These are phyloP conservation scores for Cladosporium sphaerospermum DNA, from an alignment of 2,329 filamentous ascomycete genomes.

Conservation along the genomic window DNA sequence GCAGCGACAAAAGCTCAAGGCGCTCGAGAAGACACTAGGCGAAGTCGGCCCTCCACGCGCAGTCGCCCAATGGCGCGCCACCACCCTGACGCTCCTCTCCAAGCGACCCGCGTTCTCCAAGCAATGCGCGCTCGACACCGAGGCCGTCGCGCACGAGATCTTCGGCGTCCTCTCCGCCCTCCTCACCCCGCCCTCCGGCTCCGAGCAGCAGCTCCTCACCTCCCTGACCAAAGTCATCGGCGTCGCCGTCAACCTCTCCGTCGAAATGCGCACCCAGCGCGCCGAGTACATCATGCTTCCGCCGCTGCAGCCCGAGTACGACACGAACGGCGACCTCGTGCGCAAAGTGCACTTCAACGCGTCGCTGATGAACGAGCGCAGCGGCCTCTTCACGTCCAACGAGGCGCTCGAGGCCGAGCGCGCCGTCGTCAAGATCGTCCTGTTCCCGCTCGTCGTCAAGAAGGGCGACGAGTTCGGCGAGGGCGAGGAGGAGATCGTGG, in stretches of 20 bases:
- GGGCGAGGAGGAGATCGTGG: conserved; percentile 90
- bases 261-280: conserved; percentile 95
- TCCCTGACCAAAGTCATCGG: conserved; percentile 83
- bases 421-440: conserved; percentile 79
- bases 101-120: conserved; percentile 71
- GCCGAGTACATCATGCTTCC: conserved; percentile 99
- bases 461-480: conserved; percentile 83
- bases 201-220: conserved; percentile 73
- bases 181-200: conserved; percentile 75
- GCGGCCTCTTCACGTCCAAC: conserved; percentile 62
- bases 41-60: conserved; percentile 83
- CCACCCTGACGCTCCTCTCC: conserved; percentile 82
- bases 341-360: conserved; percentile 90
- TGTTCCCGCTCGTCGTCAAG: conserved; percentile 95
- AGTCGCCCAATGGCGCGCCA: conserved; percentile 96
- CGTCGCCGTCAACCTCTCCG: conserved; percentile 80
- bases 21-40: conserved; percentile 80
- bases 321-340: conserved; percentile 81
- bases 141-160: conserved; percentile 90
- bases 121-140: conserved; percentile 82
- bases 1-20: conserved; percentile 94
- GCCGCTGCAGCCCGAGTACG: conserved; percentile 88
- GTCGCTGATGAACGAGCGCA: conserved; percentile 88
- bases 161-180: conserved; percentile 77
- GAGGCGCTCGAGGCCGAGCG: conserved; percentile 71